Conservation (phyloP, 176 grass and related monocot species). For the Rhipidocladum racemiflorum region DNA sequence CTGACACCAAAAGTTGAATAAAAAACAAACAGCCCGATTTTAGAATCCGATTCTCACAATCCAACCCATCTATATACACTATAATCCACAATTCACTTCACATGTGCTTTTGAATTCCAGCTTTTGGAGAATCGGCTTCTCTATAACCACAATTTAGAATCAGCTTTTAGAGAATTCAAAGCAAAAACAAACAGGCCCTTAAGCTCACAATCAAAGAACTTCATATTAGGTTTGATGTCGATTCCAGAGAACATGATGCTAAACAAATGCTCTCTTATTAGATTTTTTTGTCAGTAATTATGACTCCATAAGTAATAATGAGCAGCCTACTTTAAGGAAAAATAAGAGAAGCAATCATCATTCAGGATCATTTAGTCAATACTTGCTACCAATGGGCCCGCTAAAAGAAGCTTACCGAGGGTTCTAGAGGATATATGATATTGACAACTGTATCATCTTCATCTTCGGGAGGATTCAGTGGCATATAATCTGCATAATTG, state of each 20-base stretch:
- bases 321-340: background rate
- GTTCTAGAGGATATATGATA: constrained; percentile 78
- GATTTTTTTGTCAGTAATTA: background rate
- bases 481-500: too few relatives aligned
- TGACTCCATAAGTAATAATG: background rate
- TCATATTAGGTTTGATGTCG: background rate
- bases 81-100: too few relatives aligned
- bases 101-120: too few relatives aligned
- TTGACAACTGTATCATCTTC: constrained; percentile 80
- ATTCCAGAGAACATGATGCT: background rate
- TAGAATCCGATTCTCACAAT: too few relatives aligned
- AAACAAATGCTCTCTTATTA: background rate
- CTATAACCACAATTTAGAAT: too few relatives aligned
- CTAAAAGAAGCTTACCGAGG: constrained; percentile 52
- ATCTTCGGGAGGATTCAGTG: constrained; percentile 72
- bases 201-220: constrained; percentile 4
- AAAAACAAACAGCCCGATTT: too few relatives aligned
- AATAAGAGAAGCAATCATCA: background rate
- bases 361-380: background rate
- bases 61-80: too few relatives aligned
- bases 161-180: too few relatives aligned
- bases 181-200: too few relatives aligned
- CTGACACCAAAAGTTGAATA: too few relatives aligned
- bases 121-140: too few relatives aligned
- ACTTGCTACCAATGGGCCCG: constrained; percentile 2